Conservation (phyloP, 2,329 filamentous ascomycete genomes). For the Pseudogymnoascus sp. region DNA sequence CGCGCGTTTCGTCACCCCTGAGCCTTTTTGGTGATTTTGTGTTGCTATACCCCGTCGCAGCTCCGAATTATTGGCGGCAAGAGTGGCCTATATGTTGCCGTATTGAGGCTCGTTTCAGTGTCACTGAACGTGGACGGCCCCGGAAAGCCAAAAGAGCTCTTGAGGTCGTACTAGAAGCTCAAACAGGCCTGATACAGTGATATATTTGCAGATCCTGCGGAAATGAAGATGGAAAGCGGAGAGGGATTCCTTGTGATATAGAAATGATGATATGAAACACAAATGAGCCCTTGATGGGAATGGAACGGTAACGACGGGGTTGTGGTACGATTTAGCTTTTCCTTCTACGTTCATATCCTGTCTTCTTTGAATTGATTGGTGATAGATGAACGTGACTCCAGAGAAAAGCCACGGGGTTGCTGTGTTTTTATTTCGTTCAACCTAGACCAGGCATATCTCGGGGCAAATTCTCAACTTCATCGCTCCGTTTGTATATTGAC, state of each 20-base stretch:
- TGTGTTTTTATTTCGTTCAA: not conserved
- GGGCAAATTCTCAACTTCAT: not conserved
- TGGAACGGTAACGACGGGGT: not conserved
- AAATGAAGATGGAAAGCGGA: not conserved
- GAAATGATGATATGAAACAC: not conserved
- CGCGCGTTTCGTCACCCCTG: not conserved
- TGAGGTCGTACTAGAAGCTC: not conserved
- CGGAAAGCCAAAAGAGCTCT: not conserved
- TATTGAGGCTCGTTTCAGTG: not conserved
- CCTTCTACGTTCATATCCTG: not conserved
- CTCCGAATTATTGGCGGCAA: constrained; percentile 1
- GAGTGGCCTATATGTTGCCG: not conserved
- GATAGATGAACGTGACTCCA: not conserved
- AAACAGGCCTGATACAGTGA: not conserved
- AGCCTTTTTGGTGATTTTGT: not conserved
- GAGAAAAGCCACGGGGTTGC: not conserved
- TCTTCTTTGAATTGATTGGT: not conserved
- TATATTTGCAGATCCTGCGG: not conserved
- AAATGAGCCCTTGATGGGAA: not conserved
- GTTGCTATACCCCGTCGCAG: not conserved
- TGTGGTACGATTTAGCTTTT: not conserved
- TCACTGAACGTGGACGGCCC: not conserved
- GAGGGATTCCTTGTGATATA: not conserved
- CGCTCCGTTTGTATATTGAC: not conserved
- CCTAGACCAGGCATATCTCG: not conserved